Evolutionary conservation across 352 stramenopile species (phyloP).

Genomic region (Globisporangium okanoganense): DNA sequence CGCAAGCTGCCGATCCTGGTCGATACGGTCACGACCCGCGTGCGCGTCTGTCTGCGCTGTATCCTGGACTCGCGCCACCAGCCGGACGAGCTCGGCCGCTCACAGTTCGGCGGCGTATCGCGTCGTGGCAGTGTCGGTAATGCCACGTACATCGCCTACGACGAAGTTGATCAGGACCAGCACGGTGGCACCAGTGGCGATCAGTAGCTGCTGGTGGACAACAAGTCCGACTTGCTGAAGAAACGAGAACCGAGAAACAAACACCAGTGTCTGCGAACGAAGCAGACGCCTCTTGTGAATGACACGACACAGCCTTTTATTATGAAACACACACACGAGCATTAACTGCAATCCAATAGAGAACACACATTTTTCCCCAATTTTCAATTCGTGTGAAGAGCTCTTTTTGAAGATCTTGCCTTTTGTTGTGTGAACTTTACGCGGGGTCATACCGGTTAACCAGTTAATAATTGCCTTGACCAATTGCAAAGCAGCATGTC

Average conservation of each 20-base stretch:
- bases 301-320: background rate
- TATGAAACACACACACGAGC: slow-evolving; percentile 1
- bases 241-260: background rate
- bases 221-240: background rate
- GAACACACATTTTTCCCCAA: too few species aligned
- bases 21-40: slow-evolving; percentile 47
- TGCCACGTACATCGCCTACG: slow-evolving; percentile 64
- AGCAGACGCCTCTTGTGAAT: background rate
- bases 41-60: slow-evolving; percentile 76
- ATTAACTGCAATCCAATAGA: background rate
- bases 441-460: too few species aligned
- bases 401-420: too few species aligned
- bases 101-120: slow-evolving; percentile 18
- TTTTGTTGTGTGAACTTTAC: too few species aligned
- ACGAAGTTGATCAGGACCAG: slow-evolving; percentile 27
- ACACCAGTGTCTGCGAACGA: slow-evolving; percentile 7
- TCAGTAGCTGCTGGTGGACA: background rate
- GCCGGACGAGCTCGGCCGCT: slow-evolving; percentile 41
- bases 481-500: too few species aligned
- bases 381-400: too few species aligned
- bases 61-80: slow-evolving; percentile 66
- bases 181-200: background rate
- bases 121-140: slow-evolving; percentile 48
- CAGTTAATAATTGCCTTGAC: too few species aligned
- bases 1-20: slow-evolving; percentile 72